A percentile compares a stretch with the other conserved stretches of the same genome.
phyloP scores from a whole-genome alignment of 2,329 filamentous ascomycete species.

The Balansia obtecta region DNA sequence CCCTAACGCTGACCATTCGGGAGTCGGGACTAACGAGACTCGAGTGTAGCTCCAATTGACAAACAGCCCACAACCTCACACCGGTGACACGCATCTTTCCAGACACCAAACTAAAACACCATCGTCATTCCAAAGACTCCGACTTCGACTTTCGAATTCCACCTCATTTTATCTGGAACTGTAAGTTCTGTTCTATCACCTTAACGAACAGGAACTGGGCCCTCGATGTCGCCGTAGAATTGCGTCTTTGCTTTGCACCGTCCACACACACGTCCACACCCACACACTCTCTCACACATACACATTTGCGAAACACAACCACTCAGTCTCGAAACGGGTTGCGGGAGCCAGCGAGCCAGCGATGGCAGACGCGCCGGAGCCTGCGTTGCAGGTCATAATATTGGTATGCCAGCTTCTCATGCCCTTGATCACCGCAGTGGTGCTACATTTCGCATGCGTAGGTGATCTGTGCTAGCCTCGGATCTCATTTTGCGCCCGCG shows the following conservation, averaged over 20 bases:
- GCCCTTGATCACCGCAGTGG: background rate
- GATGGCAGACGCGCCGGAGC: conserved; percentile 18
- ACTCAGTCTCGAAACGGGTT: background rate
- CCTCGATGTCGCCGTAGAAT: background rate
- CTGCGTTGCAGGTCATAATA: conserved; percentile 61
- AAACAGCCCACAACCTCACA: conserved; percentile 1
- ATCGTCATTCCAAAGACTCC: background rate
- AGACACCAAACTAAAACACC: background rate
- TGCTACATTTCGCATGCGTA: background rate
- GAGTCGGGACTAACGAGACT: background rate
- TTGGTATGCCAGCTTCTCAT: conserved; percentile 33
- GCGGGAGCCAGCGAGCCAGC: conserved; percentile 3
- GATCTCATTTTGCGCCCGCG: background rate
- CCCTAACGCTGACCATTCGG: background rate
- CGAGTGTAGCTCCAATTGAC: background rate
- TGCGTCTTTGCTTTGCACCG: too few relatives aligned
- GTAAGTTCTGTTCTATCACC: background rate
- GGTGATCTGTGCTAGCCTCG: background rate
- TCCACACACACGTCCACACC: too few relatives aligned
- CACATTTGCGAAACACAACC: background rate
- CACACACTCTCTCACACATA: background rate
- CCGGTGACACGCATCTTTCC: background rate
- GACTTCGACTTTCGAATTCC: background rate
- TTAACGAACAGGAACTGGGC: background rate
- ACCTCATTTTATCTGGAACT: background rate